These are phyloP conservation scores for Botrytis porri DNA, from an alignment of 2,329 filamentous ascomycete genomes.

Conservation along the genomic window DNA sequence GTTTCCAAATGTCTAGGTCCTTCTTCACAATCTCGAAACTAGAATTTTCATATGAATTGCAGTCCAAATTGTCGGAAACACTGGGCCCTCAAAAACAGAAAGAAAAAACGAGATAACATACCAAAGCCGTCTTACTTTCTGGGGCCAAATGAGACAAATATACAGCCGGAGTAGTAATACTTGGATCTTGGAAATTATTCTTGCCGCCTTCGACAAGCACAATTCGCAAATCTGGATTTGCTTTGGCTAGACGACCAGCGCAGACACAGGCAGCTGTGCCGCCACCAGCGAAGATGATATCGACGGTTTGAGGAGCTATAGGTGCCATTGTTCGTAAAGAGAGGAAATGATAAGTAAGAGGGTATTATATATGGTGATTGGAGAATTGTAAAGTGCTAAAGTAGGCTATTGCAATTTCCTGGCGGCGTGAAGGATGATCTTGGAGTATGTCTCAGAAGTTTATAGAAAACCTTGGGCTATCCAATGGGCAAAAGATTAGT, in stretches of 20 bases:
- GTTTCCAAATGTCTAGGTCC: not conserved
- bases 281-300: slow-evolving; percentile 52
- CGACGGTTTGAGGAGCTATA: slow-evolving; percentile 42
- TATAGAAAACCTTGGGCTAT: not conserved
- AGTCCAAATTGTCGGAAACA: not conserved
- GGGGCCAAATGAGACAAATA: slow-evolving; percentile 49
- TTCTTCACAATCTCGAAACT: not conserved
- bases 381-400: not conserved
- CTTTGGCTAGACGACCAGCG: slow-evolving; percentile 49
- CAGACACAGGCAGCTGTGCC: slow-evolving; percentile 50
- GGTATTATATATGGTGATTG: not conserved
- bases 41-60: not conserved
- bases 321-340: slow-evolving; percentile 29
- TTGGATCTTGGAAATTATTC: slow-evolving; percentile 51
- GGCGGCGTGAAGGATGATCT: not conserved
- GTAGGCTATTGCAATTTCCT: not conserved
- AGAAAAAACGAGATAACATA: slow-evolving; percentile 10
- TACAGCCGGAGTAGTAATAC: slow-evolving; percentile 50
- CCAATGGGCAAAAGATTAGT: not conserved
- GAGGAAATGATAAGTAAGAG: not conserved
- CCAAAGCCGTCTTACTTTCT: slow-evolving; percentile 46
- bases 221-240: slow-evolving; percentile 48
- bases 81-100: not conserved
- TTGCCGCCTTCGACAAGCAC: slow-evolving; percentile 53
- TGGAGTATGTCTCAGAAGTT: not conserved